These are phyloP conservation scores for Blastocystis sp. DNA, from an alignment of 352 stramenopile species.

Conservation along the genomic window DNA sequence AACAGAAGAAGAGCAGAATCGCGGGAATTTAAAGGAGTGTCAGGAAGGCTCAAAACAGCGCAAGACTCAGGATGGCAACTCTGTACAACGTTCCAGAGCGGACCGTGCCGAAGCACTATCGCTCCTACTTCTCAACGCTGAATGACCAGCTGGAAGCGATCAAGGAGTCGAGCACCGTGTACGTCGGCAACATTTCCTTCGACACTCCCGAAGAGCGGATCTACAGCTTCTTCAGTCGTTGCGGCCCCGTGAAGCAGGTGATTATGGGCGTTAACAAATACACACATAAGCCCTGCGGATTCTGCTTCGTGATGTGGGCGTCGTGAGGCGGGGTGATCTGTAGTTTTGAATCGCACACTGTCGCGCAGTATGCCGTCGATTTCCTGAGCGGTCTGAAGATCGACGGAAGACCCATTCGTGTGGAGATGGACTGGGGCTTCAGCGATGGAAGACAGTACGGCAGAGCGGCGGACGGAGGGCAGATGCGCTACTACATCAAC, in stretches of 20 bases:
- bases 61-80: constrained; percentile 71
- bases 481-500: constrained; percentile 77
- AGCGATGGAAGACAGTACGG: constrained; percentile 82
- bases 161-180: constrained; percentile 84
- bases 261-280: constrained; percentile 92
- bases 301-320: constrained; percentile 92
- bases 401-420: constrained; percentile 82
- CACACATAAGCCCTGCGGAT: constrained; percentile 91
- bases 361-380: constrained; percentile 79
- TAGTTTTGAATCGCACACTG: constrained; percentile 78
- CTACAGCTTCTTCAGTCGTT: constrained; percentile 85
- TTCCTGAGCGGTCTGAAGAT: constrained; percentile 83
- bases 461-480: constrained; percentile 79
- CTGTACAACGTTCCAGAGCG: constrained; percentile 75
- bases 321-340: not conserved
- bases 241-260: constrained; percentile 85
- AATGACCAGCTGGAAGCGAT: constrained; percentile 89
- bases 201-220: constrained; percentile 91
- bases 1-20: no score
- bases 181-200: constrained; percentile 95
- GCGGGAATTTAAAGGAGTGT: not conserved
- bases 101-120: constrained; percentile 84
- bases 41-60: constrained; percentile 2
- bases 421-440: constrained; percentile 84
- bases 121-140: constrained; percentile 86